Evolutionary conservation across 2,329 filamentous ascomycete species (phyloP), one percentile per base, ranked within the genome.

Genomic region (Cladosporium oxysporum): DNA sequence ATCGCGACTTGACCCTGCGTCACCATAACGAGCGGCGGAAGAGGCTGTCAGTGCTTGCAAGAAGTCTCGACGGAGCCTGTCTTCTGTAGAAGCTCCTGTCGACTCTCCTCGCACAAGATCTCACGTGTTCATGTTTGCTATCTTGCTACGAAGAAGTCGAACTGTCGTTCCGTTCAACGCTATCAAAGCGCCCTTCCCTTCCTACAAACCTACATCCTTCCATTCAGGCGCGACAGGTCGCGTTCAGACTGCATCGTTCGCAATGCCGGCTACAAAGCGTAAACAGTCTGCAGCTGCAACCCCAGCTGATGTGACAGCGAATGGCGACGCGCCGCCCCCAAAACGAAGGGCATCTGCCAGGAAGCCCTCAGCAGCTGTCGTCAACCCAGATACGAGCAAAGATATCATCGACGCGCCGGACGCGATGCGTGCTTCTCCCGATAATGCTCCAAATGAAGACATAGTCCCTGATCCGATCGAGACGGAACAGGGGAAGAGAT

Each of bases 361-460:
- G 28, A 68, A 66, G 12, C 64, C 67, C 31, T 61, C 65, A 33
- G 64, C 67, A 18, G 64, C 67, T 16, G 66, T 66, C 6, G 69
- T 71, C 21, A 74, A 76, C 44, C 75, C 75, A 7, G 71, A 75
- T 37, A 58, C 66, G 28, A 82, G 80, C 63, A 71, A 72, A 41
- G 78, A 82, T 18, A 72, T 83, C 21, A 64, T 82, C 11, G 80
- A 82, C 67, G 79, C 78, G 5, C 74, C 78, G 5, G 73, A 76
- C 66, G 79, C 81, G 14, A 70, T 78, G 49, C 75, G 79, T 50
- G 79, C 80, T 47, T 82, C 80, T 59, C 80, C 80, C 18, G 80
- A 82, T 66, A 75, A 75, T 67, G 77, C 74, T 31, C 70, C 76
- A 14, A 74, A 76, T 35, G 69, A 71, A 57, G 69, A 71, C 1